phyloP scores from a whole-genome alignment of 2,329 filamentous ascomycete genomes.

The Graphilbum ipis-grandicollis region DNA sequence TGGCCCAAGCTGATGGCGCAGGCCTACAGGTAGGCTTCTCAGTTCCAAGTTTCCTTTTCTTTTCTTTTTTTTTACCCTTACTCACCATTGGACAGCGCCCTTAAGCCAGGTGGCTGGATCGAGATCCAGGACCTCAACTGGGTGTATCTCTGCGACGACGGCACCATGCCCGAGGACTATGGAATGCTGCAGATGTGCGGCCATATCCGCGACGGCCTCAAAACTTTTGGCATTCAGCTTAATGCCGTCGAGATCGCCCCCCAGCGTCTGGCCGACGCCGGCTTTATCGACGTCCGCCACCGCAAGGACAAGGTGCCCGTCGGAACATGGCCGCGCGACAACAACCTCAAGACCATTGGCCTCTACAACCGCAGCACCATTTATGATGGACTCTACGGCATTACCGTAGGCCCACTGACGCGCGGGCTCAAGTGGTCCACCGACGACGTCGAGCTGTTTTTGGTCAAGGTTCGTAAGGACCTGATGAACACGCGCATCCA shows the following conservation, averaged over 20 bases:
- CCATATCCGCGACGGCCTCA: constrained; percentile 4
- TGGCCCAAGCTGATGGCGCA: constrained; percentile 19
- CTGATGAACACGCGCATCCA: constrained; percentile 8
- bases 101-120: constrained; percentile 23
- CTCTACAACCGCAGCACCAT: constrained; percentile 12
- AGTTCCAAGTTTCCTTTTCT: background rate
- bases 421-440: constrained; percentile 11
- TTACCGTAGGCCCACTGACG: constrained; percentile 12
- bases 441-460: constrained; percentile 11
- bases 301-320: constrained; percentile 15
- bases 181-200: constrained; percentile 11
- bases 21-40: constrained; percentile 1
- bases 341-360: constrained; percentile 11
- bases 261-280: constrained; percentile 14
- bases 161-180: constrained; percentile 14
- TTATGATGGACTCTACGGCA: constrained; percentile 11
- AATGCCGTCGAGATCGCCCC: constrained; percentile 11
- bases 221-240: constrained; percentile 12
- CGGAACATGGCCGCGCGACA: constrained; percentile 15
- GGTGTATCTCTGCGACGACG: constrained; percentile 11
- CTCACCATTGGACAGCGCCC: constrained; percentile 4
- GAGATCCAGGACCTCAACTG: constrained; percentile 18
- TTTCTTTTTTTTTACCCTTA: background rate
- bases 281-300: constrained; percentile 17
- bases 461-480: constrained; percentile 8